Conservation (phyloP, 345 rosid genomes). For the Eucalyptus regnans region DNA sequence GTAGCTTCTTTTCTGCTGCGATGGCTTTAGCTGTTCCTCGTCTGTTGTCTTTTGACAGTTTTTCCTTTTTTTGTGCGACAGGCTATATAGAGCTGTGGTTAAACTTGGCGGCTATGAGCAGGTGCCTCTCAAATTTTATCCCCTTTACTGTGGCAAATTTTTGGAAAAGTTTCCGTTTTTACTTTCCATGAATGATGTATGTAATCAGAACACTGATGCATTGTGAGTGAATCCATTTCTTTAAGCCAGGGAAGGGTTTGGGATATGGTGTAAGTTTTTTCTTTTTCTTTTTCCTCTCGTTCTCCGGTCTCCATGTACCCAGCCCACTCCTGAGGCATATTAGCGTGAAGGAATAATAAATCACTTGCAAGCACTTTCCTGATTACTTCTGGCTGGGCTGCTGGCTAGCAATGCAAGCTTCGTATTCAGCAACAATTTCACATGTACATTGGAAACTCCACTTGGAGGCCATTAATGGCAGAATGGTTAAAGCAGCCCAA, state of each 20-base stretch:
- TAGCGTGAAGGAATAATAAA: not conserved
- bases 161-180: not conserved
- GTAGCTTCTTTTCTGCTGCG: slow-evolving; percentile 7
- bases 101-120: slow-evolving; percentile 62
- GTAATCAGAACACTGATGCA: not conserved
- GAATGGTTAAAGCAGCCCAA: not conserved
- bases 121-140: slow-evolving; percentile 16
- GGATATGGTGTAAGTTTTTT: not conserved
- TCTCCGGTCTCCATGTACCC: not conserved
- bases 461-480: not conserved
- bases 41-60: not conserved
- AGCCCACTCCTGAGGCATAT: not conserved
- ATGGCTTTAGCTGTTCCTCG: not conserved
- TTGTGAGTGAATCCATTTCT: not conserved
- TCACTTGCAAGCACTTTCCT: not conserved
- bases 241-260: not conserved
- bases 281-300: not conserved
- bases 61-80: not conserved
- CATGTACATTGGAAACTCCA: not conserved
- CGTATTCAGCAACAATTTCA: not conserved
- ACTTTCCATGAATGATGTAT: not conserved
- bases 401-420: not conserved
- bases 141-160: not conserved
- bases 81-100: slow-evolving; percentile 61
- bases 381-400: not conserved